These are phyloP conservation scores for Taphrina deformans DNA, from an alignment of 1,139 yeast species.

Conservation along the genomic window DNA sequence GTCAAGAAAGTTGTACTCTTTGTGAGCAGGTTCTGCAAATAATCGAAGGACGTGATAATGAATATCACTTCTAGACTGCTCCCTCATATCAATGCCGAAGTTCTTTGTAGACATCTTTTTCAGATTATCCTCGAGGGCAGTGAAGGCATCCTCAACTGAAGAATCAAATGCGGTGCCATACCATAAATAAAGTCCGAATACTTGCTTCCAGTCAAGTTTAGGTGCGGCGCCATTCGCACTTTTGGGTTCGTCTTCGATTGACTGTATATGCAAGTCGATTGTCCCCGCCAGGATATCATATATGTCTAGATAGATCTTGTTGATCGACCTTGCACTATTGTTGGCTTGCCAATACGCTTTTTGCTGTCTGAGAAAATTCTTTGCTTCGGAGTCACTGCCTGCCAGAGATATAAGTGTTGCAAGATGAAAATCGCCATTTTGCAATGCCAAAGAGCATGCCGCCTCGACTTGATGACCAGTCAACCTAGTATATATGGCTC, in stretches of 20 bases:
- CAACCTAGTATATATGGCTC: constrained; percentile 53
- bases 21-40: neutral
- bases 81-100: neutral
- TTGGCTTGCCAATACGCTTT: constrained; percentile 62
- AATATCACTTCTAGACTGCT: neutral
- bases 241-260: constrained; percentile 38
- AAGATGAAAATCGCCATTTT: constrained; percentile 63
- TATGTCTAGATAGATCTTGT: constrained; percentile 56
- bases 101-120: neutral
- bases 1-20: neutral
- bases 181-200: constrained; percentile 59
- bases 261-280: constrained; percentile 36
- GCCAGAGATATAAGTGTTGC: constrained; percentile 68
- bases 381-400: constrained; percentile 65
- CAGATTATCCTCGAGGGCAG: constrained; percentile 40
- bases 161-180: constrained; percentile 51
- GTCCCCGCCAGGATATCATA: constrained; percentile 66
- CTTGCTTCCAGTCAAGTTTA: constrained; percentile 65
- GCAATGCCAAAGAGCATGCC: constrained; percentile 64
- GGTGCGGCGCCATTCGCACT: constrained; percentile 38
- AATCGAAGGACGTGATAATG: neutral
- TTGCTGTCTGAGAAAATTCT: constrained; percentile 59
- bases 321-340: constrained; percentile 52
- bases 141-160: constrained; percentile 48
- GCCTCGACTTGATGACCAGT: constrained; percentile 59